These are phyloP conservation scores for Pontederia paniculata DNA, from an alignment of 176 grass and related monocot species.

Conservation along the genomic window DNA sequence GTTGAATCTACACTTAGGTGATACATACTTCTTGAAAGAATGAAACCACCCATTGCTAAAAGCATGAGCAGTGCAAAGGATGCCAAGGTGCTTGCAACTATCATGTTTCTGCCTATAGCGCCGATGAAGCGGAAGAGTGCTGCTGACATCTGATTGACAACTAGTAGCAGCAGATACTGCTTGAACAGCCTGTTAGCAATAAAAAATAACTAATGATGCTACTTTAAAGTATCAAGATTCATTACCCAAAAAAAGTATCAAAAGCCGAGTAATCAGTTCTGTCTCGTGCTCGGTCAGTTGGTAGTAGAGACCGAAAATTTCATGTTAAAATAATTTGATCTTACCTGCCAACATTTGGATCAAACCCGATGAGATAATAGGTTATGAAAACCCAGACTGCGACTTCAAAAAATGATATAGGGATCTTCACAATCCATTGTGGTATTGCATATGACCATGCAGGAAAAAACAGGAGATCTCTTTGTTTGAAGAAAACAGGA, in stretches of 20 bases:
- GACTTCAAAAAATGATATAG: conserved; percentile 55
- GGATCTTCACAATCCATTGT: conserved; percentile 53
- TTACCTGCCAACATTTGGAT: conserved; percentile 16
- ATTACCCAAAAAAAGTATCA: not conserved
- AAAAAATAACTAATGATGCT: not conserved
- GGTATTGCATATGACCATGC: conserved; percentile 83
- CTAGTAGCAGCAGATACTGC: conserved; percentile 1
- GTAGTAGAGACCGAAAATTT: not conserved
- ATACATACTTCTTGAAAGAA: conserved; percentile 8
- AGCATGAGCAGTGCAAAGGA: not conserved
- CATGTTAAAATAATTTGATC: not conserved
- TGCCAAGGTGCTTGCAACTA: not conserved
- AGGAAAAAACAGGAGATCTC: conserved; percentile 69
- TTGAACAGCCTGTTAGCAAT: conserved; percentile 2
- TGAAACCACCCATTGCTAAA: not conserved
- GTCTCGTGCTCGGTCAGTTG: not conserved
- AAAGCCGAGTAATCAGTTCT: conserved; percentile 11
- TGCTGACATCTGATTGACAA: conserved; percentile 6
- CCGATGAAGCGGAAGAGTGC: not conserved
- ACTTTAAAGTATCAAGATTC: not conserved
- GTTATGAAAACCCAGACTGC: conserved; percentile 64
- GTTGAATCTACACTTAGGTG: too few species aligned
- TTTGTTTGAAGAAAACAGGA: conserved; percentile 74
- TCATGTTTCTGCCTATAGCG: conserved; percentile 2
- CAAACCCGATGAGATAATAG: conserved; percentile 81